Evolutionary conservation across 257 asterid species (phyloP), one percentile per base, ranked within the genome.

Genomic region (Forsythia suspensa): DNA sequence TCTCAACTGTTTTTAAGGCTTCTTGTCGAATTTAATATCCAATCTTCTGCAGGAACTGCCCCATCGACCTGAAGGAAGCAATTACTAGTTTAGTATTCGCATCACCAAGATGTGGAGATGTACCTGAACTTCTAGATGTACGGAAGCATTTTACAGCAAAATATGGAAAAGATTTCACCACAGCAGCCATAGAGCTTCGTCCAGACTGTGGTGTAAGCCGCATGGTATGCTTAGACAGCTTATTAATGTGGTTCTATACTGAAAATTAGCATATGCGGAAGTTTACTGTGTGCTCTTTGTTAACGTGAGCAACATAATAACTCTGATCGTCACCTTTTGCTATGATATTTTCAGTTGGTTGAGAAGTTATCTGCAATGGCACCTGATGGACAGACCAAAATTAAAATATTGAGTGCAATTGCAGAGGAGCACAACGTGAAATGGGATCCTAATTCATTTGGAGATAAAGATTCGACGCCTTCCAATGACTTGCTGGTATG

Each of bases 21-120:
- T 81, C 71, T 10, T 52, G 18, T 39, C 81, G 57, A 18, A 66
- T 85, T 15, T 73, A 34, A 74, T 44, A 13, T 69, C 71, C 83
- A 76, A 73, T 85, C 69, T 73, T 81, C 77, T 70, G 68, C 88
- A 96, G 98, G 90, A 89, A 75, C 83, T 92, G 98, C 82, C 99
- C 99, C 83, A 88, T 88, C 82, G 99, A 96, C 88, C 86, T 92
- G 88, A 94, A 92, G 89, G 99, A 96, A 92, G 97, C 98, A 82
- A 79, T 96, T 86, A 74, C 99, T 57, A 92, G 99, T 80, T 70
- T 94, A 73, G 82, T 91, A 59, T 96, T 94, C 86, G 95, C 99
- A 44, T 87, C 99, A 77, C 97, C 96, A 75, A 89, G 99, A 87
- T 96, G 99, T 79, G 99, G 97, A 79, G 99, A 96, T 80, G 85